phyloP scores from a whole-genome alignment of 139 green algal genomes.

The Auxenochlorella pyrenoidosa region DNA sequence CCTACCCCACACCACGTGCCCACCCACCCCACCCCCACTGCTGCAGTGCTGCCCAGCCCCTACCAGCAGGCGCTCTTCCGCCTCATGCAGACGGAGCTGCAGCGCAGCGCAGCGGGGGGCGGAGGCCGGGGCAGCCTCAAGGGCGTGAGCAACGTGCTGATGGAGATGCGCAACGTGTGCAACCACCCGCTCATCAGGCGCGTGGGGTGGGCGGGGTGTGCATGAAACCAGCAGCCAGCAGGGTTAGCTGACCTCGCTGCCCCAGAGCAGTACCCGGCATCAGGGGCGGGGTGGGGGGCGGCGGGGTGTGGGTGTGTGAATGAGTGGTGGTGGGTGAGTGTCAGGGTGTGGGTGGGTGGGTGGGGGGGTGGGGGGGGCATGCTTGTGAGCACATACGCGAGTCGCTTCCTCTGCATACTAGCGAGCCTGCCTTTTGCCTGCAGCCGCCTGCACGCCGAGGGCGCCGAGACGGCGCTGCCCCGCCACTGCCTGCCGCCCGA shows the following conservation, averaged over 20 bases:
- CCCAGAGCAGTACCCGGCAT: too few species aligned
- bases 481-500: constrained; percentile 63
- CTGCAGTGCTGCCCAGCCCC: constrained; percentile 32
- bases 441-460: constrained; percentile 68
- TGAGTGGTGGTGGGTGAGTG: too few species aligned
- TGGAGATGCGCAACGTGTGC: constrained; percentile 90
- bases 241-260: too few species aligned
- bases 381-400: too few species aligned
- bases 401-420: background rate
- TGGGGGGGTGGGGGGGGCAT: too few species aligned
- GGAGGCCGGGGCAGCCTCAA: background rate
- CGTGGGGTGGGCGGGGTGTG: background rate
- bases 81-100: constrained; percentile 20
- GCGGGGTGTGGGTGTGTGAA: too few species aligned
- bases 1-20: too few species aligned
- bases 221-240: too few species aligned
- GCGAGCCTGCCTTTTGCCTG: background rate
- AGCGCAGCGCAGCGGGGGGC: background rate
- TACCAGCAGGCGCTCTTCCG: constrained; percentile 35
- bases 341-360: background rate
- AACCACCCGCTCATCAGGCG: constrained; percentile 81
- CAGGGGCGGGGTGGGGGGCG: too few species aligned
- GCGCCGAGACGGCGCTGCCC: constrained; percentile 50
- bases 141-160: constrained; percentile 65
- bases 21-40: background rate